Evolutionary conservation across 371 early-diverging fungal genomes (phyloP), one percentile per base, ranked within the genome.

Genomic region (Mortierella sp.): DNA sequence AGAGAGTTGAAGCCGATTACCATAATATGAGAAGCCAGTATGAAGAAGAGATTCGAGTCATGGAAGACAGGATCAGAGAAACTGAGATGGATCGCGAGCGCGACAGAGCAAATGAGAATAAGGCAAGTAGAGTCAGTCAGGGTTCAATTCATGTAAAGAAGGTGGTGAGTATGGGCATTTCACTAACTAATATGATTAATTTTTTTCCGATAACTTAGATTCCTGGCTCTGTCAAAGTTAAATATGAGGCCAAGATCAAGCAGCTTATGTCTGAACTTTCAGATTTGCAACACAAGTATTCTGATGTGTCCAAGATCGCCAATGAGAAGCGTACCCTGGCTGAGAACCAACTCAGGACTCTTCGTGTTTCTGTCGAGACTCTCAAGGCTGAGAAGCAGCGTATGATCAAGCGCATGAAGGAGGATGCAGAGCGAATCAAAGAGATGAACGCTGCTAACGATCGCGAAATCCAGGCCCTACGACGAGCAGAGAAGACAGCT

Each of bases 321-420:
- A 86, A 89, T 32, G 84, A 87, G 10, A 87, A 86, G 4, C 87
- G 88, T 15, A 89, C 83, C 70, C 83, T 88, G 59, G 85, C 88
- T 15, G 91, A 90, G 43, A 79, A 85, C 1, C 66, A 88, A 26
- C 63, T 92, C 10, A 82, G 85, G 47, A 86, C 86, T 0, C 83
- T 92, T n/a, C 78, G 85, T 13, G 84, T 82, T 34, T 86, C 89
- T 47, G 87, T 92, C 1, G 92, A 92, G 66, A 88, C 89, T 0
- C 86, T 91, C 63, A 91, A 90, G 74, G 84, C 86, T 7, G 96
- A 96, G 80, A 95, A 95, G 84, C 84, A 91, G 51, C 88, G 91
- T 4, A 92, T 94, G 92, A 79, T 93, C 70, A 93, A 92, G 67
- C 89, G 94, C 22, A 92, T 94, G 88, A 92, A 92, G 72, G 90